Conservation (phyloP, 345 rosid genomes). For the Rubroshorea leprosula region DNA sequence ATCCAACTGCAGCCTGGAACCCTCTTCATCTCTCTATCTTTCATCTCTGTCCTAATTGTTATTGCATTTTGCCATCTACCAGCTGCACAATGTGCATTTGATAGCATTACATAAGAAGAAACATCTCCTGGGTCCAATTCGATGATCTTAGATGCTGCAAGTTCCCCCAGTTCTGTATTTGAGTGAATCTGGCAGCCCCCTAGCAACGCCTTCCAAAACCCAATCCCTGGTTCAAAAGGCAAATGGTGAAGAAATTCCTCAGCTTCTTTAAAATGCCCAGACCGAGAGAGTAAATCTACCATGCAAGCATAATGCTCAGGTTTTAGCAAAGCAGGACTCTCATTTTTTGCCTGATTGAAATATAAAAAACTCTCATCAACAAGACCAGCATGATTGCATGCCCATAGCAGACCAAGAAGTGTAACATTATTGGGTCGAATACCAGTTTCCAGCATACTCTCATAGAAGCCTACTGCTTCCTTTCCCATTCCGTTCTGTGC, state of each 20-base stretch:
- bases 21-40: slow-evolving; percentile 49
- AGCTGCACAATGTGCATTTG: slow-evolving; percentile 65
- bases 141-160: slow-evolving; percentile 50
- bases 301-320: slow-evolving; percentile 73
- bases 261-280: slow-evolving; percentile 59
- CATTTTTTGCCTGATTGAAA: slow-evolving; percentile 38
- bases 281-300: slow-evolving; percentile 75
- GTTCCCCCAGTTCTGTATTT: slow-evolving; percentile 40
- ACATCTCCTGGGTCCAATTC: slow-evolving; percentile 68
- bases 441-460: slow-evolving; percentile 36
- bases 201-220: slow-evolving; percentile 85
- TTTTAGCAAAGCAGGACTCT: slow-evolving; percentile 34
- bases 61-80: slow-evolving; percentile 62
- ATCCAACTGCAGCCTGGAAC: slow-evolving; percentile 82
- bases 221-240: slow-evolving; percentile 71
- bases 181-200: slow-evolving; percentile 80
- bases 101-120: slow-evolving; percentile 76
- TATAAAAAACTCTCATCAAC: slow-evolving; percentile 54
- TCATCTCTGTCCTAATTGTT: slow-evolving; percentile 45
- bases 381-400: slow-evolving; percentile 77
- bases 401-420: slow-evolving; percentile 63
- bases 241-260: slow-evolving; percentile 38
- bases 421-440: slow-evolving; percentile 58
- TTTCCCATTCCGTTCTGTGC: slow-evolving; percentile 76
- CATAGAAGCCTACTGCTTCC: slow-evolving; percentile 51